These are phyloP conservation scores for Cornus kousa DNA, from an alignment of 148 eudicot species.

Conservation along the genomic window DNA sequence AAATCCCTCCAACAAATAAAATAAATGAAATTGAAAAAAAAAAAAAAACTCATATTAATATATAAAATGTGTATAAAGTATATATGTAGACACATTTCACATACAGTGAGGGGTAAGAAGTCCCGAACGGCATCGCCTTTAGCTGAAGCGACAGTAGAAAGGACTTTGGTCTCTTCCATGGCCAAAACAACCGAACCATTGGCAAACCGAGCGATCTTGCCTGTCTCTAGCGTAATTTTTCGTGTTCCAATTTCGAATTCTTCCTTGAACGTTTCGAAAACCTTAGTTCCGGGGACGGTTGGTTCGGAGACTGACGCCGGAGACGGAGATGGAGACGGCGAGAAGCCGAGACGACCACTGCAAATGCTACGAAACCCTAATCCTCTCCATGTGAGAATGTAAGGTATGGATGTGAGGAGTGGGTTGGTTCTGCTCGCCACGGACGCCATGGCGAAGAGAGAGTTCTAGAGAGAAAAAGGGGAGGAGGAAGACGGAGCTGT, in stretches of 20 bases:
- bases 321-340: conserved; percentile 3
- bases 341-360: conserved; percentile 8
- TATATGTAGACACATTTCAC: conserved; percentile 2
- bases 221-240: conserved; percentile 63
- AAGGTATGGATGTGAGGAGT: conserved; percentile 29
- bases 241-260: conserved; percentile 82
- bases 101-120: conserved; percentile 93
- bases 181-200: conserved; percentile 76
- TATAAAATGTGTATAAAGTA: not conserved
- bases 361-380: conserved; percentile 39
- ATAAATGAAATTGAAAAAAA: too few relatives aligned
- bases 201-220: conserved; percentile 87
- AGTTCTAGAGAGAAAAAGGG: not conserved
- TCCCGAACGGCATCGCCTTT: conserved; percentile 59
- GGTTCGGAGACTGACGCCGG: conserved; percentile 23
- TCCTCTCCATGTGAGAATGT: conserved; percentile 29
- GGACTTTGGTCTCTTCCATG: conserved; percentile 80
- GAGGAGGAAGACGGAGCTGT: not conserved
- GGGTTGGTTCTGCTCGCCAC: conserved; percentile 35
- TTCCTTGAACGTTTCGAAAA: conserved; percentile 67
- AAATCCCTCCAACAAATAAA: too few relatives aligned
- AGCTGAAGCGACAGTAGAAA: conserved; percentile 74
- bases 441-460: conserved; percentile 26
- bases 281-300: conserved; percentile 34
- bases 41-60: not conserved